Conservation (phyloP, 805 yeast species). For the Lachancea quebecensis region DNA sequence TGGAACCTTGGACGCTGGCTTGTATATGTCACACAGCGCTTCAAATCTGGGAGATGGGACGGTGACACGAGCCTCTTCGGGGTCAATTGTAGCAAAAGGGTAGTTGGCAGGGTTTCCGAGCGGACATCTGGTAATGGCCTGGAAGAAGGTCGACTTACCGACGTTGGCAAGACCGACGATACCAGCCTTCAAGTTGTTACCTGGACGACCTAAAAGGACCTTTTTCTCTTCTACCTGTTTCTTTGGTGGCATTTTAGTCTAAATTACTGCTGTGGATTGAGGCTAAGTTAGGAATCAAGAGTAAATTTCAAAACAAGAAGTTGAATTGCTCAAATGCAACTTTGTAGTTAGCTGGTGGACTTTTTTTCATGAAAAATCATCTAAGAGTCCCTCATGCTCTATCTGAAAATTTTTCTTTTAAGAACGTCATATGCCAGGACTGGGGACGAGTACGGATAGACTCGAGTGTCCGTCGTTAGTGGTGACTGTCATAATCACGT, state of each 20-base stretch:
- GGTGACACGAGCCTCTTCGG: conserved; percentile 93
- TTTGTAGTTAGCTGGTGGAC: no score
- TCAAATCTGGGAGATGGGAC: conserved; percentile 91
- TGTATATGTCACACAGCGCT: conserved; percentile 62
- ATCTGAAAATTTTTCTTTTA: no score
- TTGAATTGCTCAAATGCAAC: no score
- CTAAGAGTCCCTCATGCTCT: no score
- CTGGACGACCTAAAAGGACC: conserved; percentile 77
- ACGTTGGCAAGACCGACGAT: conserved; percentile 93
- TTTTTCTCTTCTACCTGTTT: conserved; percentile 48
- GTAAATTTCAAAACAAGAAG: background rate
- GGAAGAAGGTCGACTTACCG: conserved; percentile 96
- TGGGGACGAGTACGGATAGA: no score
- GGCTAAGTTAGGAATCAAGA: background rate
- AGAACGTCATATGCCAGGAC: no score
- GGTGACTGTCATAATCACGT: no score
- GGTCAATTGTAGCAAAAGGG: conserved; percentile 97
- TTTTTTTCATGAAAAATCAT: no score
- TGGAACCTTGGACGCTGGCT: conserved; percentile 81
- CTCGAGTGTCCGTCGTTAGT: no score
- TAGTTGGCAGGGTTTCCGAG: conserved; percentile 96
- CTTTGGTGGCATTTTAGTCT: conserved; percentile 33
- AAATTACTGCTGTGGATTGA: background rate
- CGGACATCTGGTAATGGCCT: conserved; percentile 88
- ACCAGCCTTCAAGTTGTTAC: conserved; percentile 69